phyloP scores from a whole-genome alignment of 2,329 filamentous ascomycete species.

The Salinomyces thailandicus region DNA sequence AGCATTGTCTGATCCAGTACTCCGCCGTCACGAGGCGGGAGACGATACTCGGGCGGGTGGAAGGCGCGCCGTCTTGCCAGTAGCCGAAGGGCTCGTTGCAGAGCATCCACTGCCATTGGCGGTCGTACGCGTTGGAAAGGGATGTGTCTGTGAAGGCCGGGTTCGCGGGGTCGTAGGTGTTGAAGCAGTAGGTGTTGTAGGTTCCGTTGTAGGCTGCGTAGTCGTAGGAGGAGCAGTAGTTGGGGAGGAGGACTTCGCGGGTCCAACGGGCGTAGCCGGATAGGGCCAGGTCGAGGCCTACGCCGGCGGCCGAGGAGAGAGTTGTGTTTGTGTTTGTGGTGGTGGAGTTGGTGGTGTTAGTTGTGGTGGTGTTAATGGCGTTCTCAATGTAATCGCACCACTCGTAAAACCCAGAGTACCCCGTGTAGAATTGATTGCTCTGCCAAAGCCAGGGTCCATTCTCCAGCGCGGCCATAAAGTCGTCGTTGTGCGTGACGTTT shows the following conservation, averaged over 20 bases:
- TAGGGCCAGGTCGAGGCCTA: slow-evolving; percentile 46
- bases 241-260: slow-evolving; percentile 37
- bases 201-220: slow-evolving; percentile 37
- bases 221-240: slow-evolving; percentile 38
- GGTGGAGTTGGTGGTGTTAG: slow-evolving; percentile 17
- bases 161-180: slow-evolving; percentile 43
- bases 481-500: slow-evolving; percentile 41
- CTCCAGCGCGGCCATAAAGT: slow-evolving; percentile 44
- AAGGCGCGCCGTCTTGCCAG: slow-evolving; percentile 46
- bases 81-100: slow-evolving; percentile 54
- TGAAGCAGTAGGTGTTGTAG: slow-evolving; percentile 40
- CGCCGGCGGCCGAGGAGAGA: slow-evolving; percentile 33
- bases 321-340: too few relatives aligned
- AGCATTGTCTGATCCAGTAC: slow-evolving; percentile 49
- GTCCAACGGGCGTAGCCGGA: slow-evolving; percentile 47
- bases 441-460: slow-evolving; percentile 52
- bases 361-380: slow-evolving; percentile 9
- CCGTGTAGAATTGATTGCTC: slow-evolving; percentile 15
- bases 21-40: slow-evolving; percentile 41
- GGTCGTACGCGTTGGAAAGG: slow-evolving; percentile 36
- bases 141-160: slow-evolving; percentile 42
- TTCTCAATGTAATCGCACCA: slow-evolving; percentile 34
- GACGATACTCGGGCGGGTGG: slow-evolving; percentile 36
- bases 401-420: slow-evolving; percentile 32
- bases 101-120: slow-evolving; percentile 51